phyloP scores from a whole-genome alignment of 192 early-diverging fungal species.

The Coemansia reversa region DNA sequence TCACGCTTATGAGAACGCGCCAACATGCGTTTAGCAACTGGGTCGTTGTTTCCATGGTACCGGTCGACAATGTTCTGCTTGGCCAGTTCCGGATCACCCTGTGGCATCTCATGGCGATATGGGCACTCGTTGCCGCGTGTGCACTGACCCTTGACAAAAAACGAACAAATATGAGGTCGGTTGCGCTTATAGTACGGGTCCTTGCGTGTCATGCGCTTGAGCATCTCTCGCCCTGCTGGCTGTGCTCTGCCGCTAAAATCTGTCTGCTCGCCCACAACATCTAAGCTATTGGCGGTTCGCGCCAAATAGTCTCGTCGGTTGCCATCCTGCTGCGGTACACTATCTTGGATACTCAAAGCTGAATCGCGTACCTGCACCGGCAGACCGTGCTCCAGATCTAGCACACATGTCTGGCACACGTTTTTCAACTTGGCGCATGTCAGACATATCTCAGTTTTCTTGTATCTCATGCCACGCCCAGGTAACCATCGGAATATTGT shows the following conservation, averaged over 20 bases:
- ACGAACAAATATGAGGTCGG: slow-evolving; percentile 88
- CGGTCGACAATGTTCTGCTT: slow-evolving; percentile 95
- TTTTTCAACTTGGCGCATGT: slow-evolving; percentile 98
- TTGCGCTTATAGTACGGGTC: slow-evolving; percentile 94
- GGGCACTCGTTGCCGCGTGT: slow-evolving; percentile 94
- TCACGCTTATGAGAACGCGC: slow-evolving; percentile 56
- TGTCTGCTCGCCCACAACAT: slow-evolving; percentile 17
- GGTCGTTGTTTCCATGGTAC: slow-evolving; percentile 93
- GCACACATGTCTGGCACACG: slow-evolving; percentile 94
- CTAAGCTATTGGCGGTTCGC: slow-evolving; percentile 61
- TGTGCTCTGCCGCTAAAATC: slow-evolving; percentile 42
- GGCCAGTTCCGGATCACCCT: slow-evolving; percentile 72
- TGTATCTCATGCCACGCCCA: slow-evolving; percentile 91
- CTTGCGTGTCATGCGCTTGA: slow-evolving; percentile 79
- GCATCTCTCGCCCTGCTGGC: slow-evolving; percentile 57
- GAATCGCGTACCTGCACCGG: slow-evolving; percentile 93
- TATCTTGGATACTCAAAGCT: slow-evolving; percentile 71
- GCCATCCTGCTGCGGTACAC: slow-evolving; percentile 78
- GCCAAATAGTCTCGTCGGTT: slow-evolving; percentile 89
- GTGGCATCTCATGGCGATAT: slow-evolving; percentile 91
- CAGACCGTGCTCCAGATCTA: slow-evolving; percentile 93
- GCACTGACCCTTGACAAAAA: slow-evolving; percentile 93
- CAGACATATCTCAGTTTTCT: slow-evolving; percentile 98
- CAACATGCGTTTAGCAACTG: slow-evolving; percentile 85
- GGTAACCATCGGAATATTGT: slow-evolving; percentile 97